Evolutionary conservation across 2,329 filamentous ascomycete species (phyloP).

Genomic region (Xylariaceae sp.): DNA sequence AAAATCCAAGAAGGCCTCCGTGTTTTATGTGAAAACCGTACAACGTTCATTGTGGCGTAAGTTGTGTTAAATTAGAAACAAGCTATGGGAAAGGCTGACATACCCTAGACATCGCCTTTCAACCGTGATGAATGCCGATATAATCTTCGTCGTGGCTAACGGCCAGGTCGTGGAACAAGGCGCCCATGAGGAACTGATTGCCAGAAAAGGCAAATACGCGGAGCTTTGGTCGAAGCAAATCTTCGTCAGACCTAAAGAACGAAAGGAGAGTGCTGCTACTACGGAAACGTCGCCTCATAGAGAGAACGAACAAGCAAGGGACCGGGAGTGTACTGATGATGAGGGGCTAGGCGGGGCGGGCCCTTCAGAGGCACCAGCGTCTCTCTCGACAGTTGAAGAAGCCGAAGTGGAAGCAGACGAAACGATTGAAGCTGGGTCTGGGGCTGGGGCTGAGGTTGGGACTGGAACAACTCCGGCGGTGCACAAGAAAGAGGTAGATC

Average conservation of each 20-base stretch:
- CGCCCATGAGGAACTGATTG: slow-evolving; percentile 55
- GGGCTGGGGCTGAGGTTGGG: slow-evolving; percentile 22
- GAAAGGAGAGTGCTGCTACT: slow-evolving; percentile 27
- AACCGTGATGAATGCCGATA: slow-evolving; percentile 66
- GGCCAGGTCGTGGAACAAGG: slow-evolving; percentile 62
- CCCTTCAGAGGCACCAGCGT: slow-evolving; percentile 12
- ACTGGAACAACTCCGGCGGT: slow-evolving; percentile 35
- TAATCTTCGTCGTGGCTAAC: slow-evolving; percentile 61
- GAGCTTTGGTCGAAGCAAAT: slow-evolving; percentile 63
- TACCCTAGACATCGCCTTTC: slow-evolving; percentile 58
- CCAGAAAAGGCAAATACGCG: slow-evolving; percentile 57
- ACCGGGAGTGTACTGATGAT: slow-evolving; percentile 16
- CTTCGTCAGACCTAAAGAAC: slow-evolving; percentile 48
- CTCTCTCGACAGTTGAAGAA: slow-evolving; percentile 11
- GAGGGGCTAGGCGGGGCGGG: slow-evolving; percentile 15
- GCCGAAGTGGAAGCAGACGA: slow-evolving; percentile 23
- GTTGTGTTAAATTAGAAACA: slow-evolving; percentile 24
- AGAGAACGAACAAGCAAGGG: slow-evolving; percentile 20
- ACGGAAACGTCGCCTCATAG: slow-evolving; percentile 4
- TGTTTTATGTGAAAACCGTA: slow-evolving; percentile 56
- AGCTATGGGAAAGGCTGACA: slow-evolving; percentile 16
- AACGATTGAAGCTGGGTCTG: slow-evolving; percentile 17
- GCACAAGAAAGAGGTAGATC: slow-evolving; percentile 50
- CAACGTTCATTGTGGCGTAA: slow-evolving; percentile 63
- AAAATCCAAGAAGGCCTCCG: slow-evolving; percentile 61